Evolutionary conservation across 2,329 filamentous ascomycete species (phyloP).

Genomic region (Raffaelea ambrosiae): DNA sequence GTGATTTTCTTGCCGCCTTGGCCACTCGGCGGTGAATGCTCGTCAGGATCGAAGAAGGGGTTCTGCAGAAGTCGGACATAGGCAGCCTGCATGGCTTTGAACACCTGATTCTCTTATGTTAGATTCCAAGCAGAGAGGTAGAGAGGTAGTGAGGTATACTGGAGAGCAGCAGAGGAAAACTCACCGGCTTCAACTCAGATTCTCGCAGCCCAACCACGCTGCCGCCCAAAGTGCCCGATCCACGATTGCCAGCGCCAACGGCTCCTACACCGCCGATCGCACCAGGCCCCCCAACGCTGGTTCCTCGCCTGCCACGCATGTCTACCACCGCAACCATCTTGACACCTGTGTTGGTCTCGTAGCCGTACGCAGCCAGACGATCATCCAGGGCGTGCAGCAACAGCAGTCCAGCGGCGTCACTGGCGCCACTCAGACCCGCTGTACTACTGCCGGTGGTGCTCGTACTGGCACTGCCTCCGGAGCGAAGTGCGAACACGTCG

Average conservation of each 20-base stretch:
- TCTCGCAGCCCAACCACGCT: conserved; percentile 60
- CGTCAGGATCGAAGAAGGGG: conserved; percentile 88
- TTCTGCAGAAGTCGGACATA: conserved; percentile 87
- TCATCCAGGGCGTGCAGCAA: conserved; percentile 92
- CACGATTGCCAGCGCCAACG: conserved; percentile 4
- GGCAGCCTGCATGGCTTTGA: conserved; percentile 84
- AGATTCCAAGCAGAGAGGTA: neutral
- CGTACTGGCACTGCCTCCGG: conserved; percentile 33
- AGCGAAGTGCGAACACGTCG: conserved; percentile 84
- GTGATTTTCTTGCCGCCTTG: conserved; percentile 62
- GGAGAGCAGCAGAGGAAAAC: conserved; percentile 22
- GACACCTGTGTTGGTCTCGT: conserved; percentile 90
- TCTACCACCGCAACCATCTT: conserved; percentile 88
- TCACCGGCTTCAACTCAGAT: conserved; percentile 75
- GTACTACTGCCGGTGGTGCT: conserved; percentile 14
- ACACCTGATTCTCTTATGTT: conserved; percentile 35
- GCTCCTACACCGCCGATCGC: conserved; percentile 4
- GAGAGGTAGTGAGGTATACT: neutral
- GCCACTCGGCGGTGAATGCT: conserved; percentile 55
- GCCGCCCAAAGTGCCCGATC: conserved; percentile 15
- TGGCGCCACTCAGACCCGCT: conserved; percentile 60
- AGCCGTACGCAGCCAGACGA: conserved; percentile 86
- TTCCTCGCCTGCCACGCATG: conserved; percentile 63
- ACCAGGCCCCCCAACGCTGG: neutral
- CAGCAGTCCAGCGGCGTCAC: conserved; percentile 44